A percentile compares a stretch with the other conserved stretches of the same genome.
These are phyloP conservation scores for Colletotrichum sojae DNA, from an alignment of 2,329 filamentous ascomycete species.

Conservation along the genomic window DNA sequence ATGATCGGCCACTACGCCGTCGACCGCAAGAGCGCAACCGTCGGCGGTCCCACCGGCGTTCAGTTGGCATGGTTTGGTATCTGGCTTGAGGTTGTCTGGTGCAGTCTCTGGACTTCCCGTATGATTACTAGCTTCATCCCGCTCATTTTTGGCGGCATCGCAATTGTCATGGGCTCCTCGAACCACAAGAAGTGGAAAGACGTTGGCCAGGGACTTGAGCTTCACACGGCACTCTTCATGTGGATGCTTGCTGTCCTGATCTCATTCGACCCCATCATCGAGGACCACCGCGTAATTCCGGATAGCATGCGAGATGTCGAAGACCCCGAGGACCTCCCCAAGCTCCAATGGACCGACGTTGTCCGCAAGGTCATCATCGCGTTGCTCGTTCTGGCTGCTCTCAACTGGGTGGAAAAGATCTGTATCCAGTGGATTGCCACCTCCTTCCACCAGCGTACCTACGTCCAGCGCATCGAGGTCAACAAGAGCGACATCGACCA, in stretches of 20 bases:
- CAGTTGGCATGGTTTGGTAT: conserved; percentile 91
- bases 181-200: conserved; percentile 95
- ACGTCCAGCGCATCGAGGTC: conserved; percentile 89
- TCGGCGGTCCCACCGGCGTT: conserved; percentile 79
- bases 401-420: conserved; percentile 94
- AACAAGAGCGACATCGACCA: conserved; percentile 89
- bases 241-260: conserved; percentile 92
- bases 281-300: conserved; percentile 62
- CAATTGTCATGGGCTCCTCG: conserved; percentile 84
- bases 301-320: conserved; percentile 54
- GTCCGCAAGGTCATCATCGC: conserved; percentile 90
- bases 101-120: conserved; percentile 85
- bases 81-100: conserved; percentile 95
- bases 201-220: conserved; percentile 86
- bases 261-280: conserved; percentile 88
- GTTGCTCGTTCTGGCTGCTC: conserved; percentile 81
- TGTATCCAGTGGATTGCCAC: conserved; percentile 95
- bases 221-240: conserved; percentile 89
- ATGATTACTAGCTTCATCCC: conserved; percentile 68
- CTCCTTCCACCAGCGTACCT: conserved; percentile 91
- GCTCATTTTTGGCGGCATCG: conserved; percentile 62
- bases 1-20: conserved; percentile 59
- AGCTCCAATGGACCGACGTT: conserved; percentile 77
- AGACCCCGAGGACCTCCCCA: conserved; percentile 57
- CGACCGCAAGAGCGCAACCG: conserved; percentile 59